Conservation (phyloP, 768 basidiomycete species). For the Lentinus brumalis region DNA sequence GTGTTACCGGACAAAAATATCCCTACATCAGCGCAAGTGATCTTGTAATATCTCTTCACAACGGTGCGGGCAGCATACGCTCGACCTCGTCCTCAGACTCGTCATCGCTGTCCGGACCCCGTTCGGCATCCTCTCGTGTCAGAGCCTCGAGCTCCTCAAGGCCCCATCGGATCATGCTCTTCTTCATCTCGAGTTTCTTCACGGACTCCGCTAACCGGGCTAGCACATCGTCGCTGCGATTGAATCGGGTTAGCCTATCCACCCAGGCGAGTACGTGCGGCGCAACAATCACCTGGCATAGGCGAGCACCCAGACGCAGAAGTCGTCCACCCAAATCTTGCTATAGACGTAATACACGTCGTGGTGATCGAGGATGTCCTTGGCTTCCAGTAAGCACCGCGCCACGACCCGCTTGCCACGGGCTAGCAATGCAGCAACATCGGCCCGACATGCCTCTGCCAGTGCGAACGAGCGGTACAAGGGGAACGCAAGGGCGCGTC, state of each 20-base stretch:
- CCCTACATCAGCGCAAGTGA: background rate
- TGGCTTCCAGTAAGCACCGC: constrained; percentile 72
- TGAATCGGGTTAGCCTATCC: background rate
- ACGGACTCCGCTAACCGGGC: constrained; percentile 47
- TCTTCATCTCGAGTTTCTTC: constrained; percentile 45
- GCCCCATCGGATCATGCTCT: constrained; percentile 66
- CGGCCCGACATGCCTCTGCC: constrained; percentile 65
- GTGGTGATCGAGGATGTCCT: constrained; percentile 74
- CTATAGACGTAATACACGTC: constrained; percentile 89
- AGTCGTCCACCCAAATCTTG: constrained; percentile 86
- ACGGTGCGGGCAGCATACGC: constrained; percentile 28
- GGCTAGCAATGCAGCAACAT: constrained; percentile 59
- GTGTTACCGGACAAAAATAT: too few relatives aligned
- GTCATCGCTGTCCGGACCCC: constrained; percentile 71
- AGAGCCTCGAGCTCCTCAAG: constrained; percentile 67
- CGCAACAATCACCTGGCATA: constrained; percentile 61
- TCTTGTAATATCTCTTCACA: background rate
- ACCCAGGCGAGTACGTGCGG: background rate
- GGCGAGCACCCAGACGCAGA: constrained; percentile 78
- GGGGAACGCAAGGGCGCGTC: constrained; percentile 75
- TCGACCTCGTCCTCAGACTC: constrained; percentile 42
- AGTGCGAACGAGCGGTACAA: constrained; percentile 78
- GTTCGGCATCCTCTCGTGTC: constrained; percentile 40
- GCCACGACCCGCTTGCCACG: constrained; percentile 64
- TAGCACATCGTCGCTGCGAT: constrained; percentile 58